Evolutionary conservation across 2,329 filamentous ascomycete species (phyloP), one percentile per base, ranked within the genome.

Genomic region (Talaromyces sp.): DNA sequence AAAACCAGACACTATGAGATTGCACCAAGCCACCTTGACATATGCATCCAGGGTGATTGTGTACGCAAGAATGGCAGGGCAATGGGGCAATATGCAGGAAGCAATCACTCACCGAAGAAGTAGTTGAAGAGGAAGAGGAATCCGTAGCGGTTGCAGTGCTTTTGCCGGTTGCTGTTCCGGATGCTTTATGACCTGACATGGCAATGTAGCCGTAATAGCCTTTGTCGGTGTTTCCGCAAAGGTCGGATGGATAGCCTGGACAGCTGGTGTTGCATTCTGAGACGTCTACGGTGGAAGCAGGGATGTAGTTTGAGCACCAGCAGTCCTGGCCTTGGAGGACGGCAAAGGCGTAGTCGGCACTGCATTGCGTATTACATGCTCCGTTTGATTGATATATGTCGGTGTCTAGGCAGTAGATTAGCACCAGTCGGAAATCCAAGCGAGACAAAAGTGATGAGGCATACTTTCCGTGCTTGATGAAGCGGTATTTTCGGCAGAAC

Each of bases 251-350:
- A 69, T 79, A 83, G n/a, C 82, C 82, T 11, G 82, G 81, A 63
- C 82, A 84, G 22, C 67, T 56, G 47, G 75, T 70, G 63, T 75
- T 70, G 71, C 82, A 84, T 5, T 78, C 68, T 1, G 72, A 71
- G 3, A 72, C 71, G 54, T 72, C 75, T 7, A 75, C 74, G 6
- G 74, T 76, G 43, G 74, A 67, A 7, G 75, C 73, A 2, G 82
- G 82, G 13, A 73, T 74, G 61, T 81, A 78, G 66, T 83, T 79
- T 8, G 81, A 80, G 70, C 82, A 84, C 81, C 82, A 84, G 70
- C 82, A 84, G 19, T 73, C 71, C 62, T 79, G 76, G n/a, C 73
- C 78, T 68, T 81, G 80, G 10, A 83, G 64, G 43, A 84, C 74
- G 15, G 77, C 81, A 65, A 82, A 80, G 2, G 80, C 81, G 69